phyloP scores from a whole-genome alignment of 2,329 filamentous ascomycete genomes.

The Dothistroma pini region DNA sequence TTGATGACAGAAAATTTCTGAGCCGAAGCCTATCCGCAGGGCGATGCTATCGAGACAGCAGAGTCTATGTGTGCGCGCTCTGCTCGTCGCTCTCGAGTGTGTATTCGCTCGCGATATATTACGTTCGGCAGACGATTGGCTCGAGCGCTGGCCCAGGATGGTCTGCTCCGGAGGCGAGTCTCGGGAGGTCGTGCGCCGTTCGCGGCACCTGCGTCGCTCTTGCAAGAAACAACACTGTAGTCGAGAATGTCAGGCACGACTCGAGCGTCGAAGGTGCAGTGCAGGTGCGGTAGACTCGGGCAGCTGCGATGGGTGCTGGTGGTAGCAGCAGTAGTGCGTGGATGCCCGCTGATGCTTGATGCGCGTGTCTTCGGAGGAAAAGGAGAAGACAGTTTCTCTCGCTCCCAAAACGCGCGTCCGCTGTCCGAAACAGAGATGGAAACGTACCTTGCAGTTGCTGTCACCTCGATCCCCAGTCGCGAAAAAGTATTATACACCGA shows the following conservation, averaged over 20 bases:
- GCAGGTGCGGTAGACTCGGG: background rate
- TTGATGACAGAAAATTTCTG: constrained; percentile 27
- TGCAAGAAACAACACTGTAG: constrained; percentile 2
- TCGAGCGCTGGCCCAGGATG: constrained; percentile 9
- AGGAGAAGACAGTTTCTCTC: constrained; percentile 1
- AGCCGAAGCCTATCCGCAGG: constrained; percentile 16
- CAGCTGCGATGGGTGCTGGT: constrained; percentile 1
- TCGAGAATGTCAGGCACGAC: constrained; percentile 4
- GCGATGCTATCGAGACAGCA: constrained; percentile 13
- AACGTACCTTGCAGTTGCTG: constrained; percentile 8
- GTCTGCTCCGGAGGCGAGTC: constrained; percentile 25
- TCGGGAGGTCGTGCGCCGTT: constrained; percentile 28
- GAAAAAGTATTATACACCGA: constrained; percentile 1
- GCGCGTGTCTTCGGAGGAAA: constrained; percentile 4
- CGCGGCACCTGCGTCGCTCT: background rate
- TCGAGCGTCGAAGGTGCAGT: background rate
- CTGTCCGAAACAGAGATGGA: background rate
- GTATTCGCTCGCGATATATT: constrained; percentile 10
- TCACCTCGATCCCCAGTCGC: background rate
- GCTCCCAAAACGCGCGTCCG: background rate
- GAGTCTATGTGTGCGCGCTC: background rate
- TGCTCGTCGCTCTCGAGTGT: background rate
- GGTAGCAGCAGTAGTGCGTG: background rate
- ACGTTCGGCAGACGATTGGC: constrained; percentile 17
- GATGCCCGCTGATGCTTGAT: background rate